Conservation (phyloP, 2,329 filamentous ascomycete genomes). For the Aspergillus costaricaensis region DNA sequence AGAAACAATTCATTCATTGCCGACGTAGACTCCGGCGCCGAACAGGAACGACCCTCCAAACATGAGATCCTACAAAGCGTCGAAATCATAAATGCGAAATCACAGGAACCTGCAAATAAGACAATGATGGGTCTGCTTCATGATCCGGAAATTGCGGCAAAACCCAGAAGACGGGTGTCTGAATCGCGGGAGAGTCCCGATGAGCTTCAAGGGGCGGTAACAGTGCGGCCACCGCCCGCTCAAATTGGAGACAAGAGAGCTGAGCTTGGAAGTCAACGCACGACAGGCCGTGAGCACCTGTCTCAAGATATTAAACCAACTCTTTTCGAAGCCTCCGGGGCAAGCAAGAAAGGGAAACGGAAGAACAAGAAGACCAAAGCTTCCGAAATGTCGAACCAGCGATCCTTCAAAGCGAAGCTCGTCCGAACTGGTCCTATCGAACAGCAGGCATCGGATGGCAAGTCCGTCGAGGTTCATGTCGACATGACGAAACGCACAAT, state of each 20-base stretch:
- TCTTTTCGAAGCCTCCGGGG: conserved; percentile 25
- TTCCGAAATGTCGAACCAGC: not conserved
- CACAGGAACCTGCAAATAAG: not conserved
- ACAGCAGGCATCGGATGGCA: conserved; percentile 6
- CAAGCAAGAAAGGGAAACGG: conserved; percentile 13
- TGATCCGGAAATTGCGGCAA: not conserved
- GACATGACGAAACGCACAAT: conserved; percentile 15
- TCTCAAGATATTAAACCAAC: conserved; percentile 39
- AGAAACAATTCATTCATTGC: conserved; percentile 3
- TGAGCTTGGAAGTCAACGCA: conserved; percentile 4
- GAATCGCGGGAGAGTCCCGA: conserved; percentile 41
- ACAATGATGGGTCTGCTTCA: not conserved
- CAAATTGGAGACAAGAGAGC: conserved; percentile 12
- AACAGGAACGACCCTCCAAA: conserved; percentile 2
- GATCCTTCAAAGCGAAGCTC: conserved; percentile 21
- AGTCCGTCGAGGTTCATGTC: conserved; percentile 19
- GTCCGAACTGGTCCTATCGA: conserved; percentile 26
- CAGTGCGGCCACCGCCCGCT: conserved; percentile 26
- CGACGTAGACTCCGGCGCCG: not conserved
- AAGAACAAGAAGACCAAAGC: conserved; percentile 9
- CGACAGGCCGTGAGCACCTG: conserved; percentile 15
- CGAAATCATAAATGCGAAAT: conserved; percentile 15
- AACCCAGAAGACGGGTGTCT: conserved; percentile 1
- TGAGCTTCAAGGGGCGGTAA: conserved; percentile 42
- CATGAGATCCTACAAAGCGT: conserved; percentile 18